Evolutionary conservation across 768 basidiomycete species (phyloP).

Genomic region (Tephrocybe rancida): DNA sequence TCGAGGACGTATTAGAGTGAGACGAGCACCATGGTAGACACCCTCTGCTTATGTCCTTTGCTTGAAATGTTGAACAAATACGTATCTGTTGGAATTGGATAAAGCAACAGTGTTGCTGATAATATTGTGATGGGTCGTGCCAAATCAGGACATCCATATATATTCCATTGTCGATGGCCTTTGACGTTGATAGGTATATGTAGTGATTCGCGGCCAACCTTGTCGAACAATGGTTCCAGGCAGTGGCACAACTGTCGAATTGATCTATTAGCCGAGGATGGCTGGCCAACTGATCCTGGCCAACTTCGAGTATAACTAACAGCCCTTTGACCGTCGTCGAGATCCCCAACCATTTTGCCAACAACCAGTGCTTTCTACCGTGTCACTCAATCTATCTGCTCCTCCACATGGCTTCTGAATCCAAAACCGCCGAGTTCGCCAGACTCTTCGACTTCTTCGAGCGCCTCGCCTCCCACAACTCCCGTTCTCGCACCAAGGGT

Average conservation of each 20-base stretch:
- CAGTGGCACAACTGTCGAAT: constrained; percentile 2
- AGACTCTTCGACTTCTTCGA: constrained; percentile 57
- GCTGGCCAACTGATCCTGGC: background rate
- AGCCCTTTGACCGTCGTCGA: background rate
- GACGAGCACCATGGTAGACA: constrained; percentile 40
- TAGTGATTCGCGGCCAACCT: background rate
- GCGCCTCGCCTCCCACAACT: constrained; percentile 47
- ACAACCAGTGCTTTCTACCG: constrained; percentile 3
- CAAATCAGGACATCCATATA: background rate
- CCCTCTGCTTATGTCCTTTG: too few species aligned
- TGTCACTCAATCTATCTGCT: constrained; percentile 2
- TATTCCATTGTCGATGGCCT: constrained; percentile 1
- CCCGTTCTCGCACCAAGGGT: constrained; percentile 30
- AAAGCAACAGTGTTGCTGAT: too few species aligned
- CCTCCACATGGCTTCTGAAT: constrained; percentile 25
- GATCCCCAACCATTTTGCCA: background rate
- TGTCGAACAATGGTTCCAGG: constrained; percentile 5
- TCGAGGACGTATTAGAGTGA: constrained; percentile 42
- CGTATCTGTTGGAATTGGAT: too few species aligned
- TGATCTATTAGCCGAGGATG: background rate
- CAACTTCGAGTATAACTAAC: constrained; percentile 10
- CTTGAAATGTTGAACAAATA: too few species aligned
- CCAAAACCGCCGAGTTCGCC: constrained; percentile 53
- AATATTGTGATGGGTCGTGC: background rate
- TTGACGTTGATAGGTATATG: background rate